Percentiles rank a stretch among this genome's conserved stretches.
Conservation (phyloP, 768 basidiomycete species). For the Suillus brevipes region DNA sequence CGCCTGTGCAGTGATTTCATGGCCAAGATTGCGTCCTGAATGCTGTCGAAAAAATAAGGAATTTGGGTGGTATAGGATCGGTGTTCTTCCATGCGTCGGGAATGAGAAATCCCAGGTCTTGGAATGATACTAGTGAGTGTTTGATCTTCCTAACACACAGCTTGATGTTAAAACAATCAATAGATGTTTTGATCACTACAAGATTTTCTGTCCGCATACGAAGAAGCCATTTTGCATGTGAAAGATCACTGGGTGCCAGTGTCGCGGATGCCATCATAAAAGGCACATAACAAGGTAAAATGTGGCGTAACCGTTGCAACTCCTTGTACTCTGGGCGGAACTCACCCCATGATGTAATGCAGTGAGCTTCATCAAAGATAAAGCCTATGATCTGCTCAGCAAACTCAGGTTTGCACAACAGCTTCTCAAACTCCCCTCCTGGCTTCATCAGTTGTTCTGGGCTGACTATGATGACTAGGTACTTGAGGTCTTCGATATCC, state of each 20-base stretch:
- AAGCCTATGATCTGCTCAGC: slow-evolving; percentile 13
- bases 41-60: slow-evolving; percentile 31
- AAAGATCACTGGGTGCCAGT: slow-evolving; percentile 7
- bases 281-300: slow-evolving; percentile 12
- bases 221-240: neutral
- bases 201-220: neutral
- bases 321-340: slow-evolving; percentile 21
- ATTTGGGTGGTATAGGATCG: slow-evolving; percentile 15
- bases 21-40: slow-evolving; percentile 8
- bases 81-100: slow-evolving; percentile 9
- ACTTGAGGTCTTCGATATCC: slow-evolving; percentile 9
- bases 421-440: slow-evolving; percentile 12
- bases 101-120: slow-evolving; percentile 21
- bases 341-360: slow-evolving; percentile 11
- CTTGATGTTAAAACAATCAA: slow-evolving; percentile 22
- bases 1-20: too few relatives aligned
- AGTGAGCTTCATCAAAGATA: slow-evolving; percentile 27
- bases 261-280: slow-evolving; percentile 23
- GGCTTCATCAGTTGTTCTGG: slow-evolving; percentile 17
- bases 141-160: slow-evolving; percentile 19
- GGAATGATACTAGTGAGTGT: slow-evolving; percentile 14
- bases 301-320: slow-evolving; percentile 12
- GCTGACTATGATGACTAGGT: slow-evolving; percentile 9
- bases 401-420: slow-evolving; percentile 14
- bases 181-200: neutral